These are phyloP conservation scores for Epichloe bromicola DNA, from an alignment of 2,329 filamentous ascomycete genomes.

Conservation along the genomic window DNA sequence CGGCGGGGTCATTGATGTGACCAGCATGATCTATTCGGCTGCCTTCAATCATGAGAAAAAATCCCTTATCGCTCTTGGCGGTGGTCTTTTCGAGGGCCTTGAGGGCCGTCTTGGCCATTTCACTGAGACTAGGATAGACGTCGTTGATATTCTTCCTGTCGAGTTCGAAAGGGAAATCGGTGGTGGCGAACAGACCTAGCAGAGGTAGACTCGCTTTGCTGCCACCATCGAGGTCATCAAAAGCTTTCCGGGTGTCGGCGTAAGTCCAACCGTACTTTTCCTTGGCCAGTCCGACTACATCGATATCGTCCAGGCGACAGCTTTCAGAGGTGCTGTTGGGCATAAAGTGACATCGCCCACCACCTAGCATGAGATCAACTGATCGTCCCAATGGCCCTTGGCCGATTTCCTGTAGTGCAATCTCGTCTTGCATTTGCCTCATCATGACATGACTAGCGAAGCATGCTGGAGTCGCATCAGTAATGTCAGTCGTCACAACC, in stretches of 20 bases:
- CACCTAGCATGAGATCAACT: slow-evolving; percentile 86
- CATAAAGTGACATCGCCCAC: slow-evolving; percentile 85
- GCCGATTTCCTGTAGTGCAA: slow-evolving; percentile 85
- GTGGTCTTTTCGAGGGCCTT: slow-evolving; percentile 71
- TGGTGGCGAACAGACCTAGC: slow-evolving; percentile 70
- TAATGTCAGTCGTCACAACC: slow-evolving; percentile 89
- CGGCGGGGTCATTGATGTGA: slow-evolving; percentile 70
- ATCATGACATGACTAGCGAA: slow-evolving; percentile 81
- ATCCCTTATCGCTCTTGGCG: slow-evolving; percentile 72
- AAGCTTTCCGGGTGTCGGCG: slow-evolving; percentile 55
- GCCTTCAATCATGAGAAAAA: slow-evolving; percentile 98
- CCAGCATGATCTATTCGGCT: slow-evolving; percentile 94
- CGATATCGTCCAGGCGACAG: slow-evolving; percentile 66
- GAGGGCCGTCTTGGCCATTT: slow-evolving; percentile 80
- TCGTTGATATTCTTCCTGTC: slow-evolving; percentile 71
- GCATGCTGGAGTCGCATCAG: slow-evolving; percentile 90
- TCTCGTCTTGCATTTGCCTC: slow-evolving; percentile 72
- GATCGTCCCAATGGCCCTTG: slow-evolving; percentile 74
- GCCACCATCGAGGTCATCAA: slow-evolving; percentile 60
- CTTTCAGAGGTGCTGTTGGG: slow-evolving; percentile 70
- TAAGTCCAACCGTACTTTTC: slow-evolving; percentile 71
- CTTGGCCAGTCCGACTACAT: slow-evolving; percentile 61
- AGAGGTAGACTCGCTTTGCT: slow-evolving; percentile 62
- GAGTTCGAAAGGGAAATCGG: slow-evolving; percentile 85
- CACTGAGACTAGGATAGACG: slow-evolving; percentile 74